Percentiles rank a stretch among this genome's conserved stretches.
Evolutionary conservation across 257 asterid species (phyloP).

Genomic region (Nemophila menziesii): DNA sequence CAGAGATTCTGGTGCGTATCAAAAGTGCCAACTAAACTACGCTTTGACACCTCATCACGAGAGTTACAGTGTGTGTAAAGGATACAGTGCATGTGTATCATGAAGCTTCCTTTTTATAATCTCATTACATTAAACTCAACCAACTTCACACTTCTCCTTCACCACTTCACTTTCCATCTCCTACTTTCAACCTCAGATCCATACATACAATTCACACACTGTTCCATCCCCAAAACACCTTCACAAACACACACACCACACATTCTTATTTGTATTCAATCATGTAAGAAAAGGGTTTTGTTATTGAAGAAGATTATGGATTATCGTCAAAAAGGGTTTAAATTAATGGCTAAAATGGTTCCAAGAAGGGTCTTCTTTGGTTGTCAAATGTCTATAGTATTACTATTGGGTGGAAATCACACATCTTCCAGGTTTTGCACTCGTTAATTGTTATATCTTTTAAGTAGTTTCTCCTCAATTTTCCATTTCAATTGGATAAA

Average conservation of each 20-base stretch:
- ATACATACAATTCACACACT: neutral
- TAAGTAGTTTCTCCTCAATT: slow-evolving; percentile 6
- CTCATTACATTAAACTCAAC: neutral
- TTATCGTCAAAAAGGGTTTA: slow-evolving; percentile 15
- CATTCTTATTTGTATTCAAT: neutral
- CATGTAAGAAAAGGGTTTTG: slow-evolving; percentile 9
- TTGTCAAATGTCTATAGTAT: slow-evolving; percentile 47
- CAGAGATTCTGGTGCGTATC: no score
- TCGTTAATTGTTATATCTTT: slow-evolving; percentile 44
- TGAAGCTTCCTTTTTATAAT: neutral
- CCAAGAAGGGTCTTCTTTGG: slow-evolving; percentile 57
- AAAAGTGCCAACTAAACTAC: no score
- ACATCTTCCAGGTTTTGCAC: slow-evolving; percentile 95
- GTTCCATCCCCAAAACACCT: slow-evolving; percentile 6
- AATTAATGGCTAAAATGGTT: slow-evolving; percentile 34
- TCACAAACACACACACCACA: neutral
- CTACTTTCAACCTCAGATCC: slow-evolving; percentile 11
- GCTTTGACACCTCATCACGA: no score
- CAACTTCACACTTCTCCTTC: neutral
- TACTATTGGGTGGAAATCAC: slow-evolving; percentile 96
- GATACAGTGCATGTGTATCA: no score
- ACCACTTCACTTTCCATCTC: slow-evolving; percentile 3
- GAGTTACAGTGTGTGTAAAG: no score
- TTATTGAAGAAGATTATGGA: slow-evolving; percentile 15
- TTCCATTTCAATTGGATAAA: slow-evolving; percentile 8